phyloP scores from a whole-genome alignment of 2,329 filamentous ascomycete species.

The Pezicula carpinea region DNA sequence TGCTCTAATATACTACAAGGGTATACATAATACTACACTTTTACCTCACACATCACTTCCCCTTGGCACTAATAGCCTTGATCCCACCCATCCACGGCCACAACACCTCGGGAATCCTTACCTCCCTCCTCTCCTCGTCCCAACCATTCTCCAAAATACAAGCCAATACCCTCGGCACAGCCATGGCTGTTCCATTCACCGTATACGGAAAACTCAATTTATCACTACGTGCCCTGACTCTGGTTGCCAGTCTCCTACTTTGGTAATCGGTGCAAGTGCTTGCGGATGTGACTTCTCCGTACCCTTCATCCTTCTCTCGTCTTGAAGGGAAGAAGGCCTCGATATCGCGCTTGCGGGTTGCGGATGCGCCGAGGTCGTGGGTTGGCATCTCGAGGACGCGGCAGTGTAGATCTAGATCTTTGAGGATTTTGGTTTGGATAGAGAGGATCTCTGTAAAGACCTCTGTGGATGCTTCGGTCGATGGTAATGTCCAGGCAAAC shows the following conservation, averaged over 20 bases:
- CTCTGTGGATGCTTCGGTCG: slow-evolving; percentile 41
- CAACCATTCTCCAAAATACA: slow-evolving; percentile 89
- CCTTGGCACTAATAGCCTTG: slow-evolving; percentile 47
- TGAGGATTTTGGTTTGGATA: slow-evolving; percentile 81
- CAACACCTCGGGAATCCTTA: slow-evolving; percentile 74
- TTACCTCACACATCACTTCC: neutral
- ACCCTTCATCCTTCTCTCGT: slow-evolving; percentile 60
- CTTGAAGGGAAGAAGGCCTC: slow-evolving; percentile 91
- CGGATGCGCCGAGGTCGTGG: slow-evolving; percentile 82
- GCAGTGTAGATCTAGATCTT: slow-evolving; percentile 72
- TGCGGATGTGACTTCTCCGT: slow-evolving; percentile 89
- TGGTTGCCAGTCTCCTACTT: slow-evolving; percentile 73
- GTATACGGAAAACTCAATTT: slow-evolving; percentile 77
- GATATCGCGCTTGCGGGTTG: slow-evolving; percentile 83
- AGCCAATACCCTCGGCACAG: slow-evolving; percentile 83
- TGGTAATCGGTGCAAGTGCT: slow-evolving; percentile 97
- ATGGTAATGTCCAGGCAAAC: slow-evolving; percentile 81
- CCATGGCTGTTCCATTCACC: slow-evolving; percentile 88
- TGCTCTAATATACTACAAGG: no score
- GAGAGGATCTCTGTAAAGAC: slow-evolving; percentile 82
- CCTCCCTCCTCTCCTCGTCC: slow-evolving; percentile 62
- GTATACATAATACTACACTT: neutral
- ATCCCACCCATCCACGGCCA: slow-evolving; percentile 79
- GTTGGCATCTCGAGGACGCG: slow-evolving; percentile 91
- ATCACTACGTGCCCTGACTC: slow-evolving; percentile 46